Base-by-base conservation (phyloP, 345 rosid genomes). In the Gynandropsis gynandra region DNA sequence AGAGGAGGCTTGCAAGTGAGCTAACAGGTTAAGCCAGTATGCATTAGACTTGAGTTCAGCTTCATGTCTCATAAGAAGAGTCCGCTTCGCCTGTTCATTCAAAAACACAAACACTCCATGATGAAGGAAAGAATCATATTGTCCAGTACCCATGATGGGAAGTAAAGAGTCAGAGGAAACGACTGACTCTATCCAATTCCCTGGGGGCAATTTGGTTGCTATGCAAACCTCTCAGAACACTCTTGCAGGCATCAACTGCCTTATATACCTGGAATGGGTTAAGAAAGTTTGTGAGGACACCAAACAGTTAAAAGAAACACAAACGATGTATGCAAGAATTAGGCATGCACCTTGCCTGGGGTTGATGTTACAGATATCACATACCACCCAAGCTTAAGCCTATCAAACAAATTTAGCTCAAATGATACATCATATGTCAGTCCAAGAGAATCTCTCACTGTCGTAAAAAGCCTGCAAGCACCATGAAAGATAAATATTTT, bases 191-290 rank as follows among this genome's bases (percentile, higher is more conserved):
- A 64, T 93, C 99, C 68, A 88, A 70, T 72, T 93, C 99, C 72
- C 99, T 72, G 32, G 63, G 83, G 35, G 82, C 78, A 60, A 93
- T 76, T 67, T 78, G 79, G 80, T 83, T 88, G 78, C 80, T 75
- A 61, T 82, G 85, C 64, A 93, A 64, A 58, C 95, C 94, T 85
- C 95, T 77, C 55, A 93, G 82, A 43, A 93, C 99, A 29, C 74
- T 88, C 78, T 88, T 93, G 82, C 99, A 93, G 33, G 97, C 99
- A 64, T 93, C 99, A 44, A 93, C 95, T 31, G 99, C 95, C 76
- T 80, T 80, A 65, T 80, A 72, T 31, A 93, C 99, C 98, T 92
- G 77, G 60, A 58, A 44, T 37, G 40, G 13, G 35, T 50, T 21
- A n/a, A 54, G 32, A 63, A 60, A 66, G 48, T 35, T 54, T 13